Evolutionary conservation across 495 filamentous ascomycete genomes (phyloP), one percentile per base, ranked within the genome.

Genomic region (Penicillium waksmanii): DNA sequence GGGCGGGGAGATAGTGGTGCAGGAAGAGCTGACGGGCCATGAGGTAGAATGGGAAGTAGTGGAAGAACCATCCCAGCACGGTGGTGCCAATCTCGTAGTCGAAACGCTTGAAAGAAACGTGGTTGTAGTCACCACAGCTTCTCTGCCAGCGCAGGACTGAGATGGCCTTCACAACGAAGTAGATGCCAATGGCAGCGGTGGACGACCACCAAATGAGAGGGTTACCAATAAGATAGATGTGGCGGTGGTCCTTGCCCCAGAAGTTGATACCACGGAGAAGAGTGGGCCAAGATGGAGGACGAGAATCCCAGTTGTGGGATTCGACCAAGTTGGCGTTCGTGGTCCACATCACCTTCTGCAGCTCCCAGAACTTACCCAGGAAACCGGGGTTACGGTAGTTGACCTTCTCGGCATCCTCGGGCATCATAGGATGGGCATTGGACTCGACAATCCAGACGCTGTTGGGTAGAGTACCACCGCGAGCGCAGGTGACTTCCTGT

Each of bases 291-390:
- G 92, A 93, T 15, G 87, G 86, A 12, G 95, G 95, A 34, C 95
- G 89, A 48, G 95, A 98, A 73, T 98, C 95, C 95, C 95, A 98
- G 51, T 93, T 91, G 68, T 98, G 95, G 40, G 92, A 96, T 70
- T 98, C 95, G 31, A 96, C 90, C 55, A 98, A 85, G 31, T 95
- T 96, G 34, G 95, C 95, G 68, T 98, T 98, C 13, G 96, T 98
- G 60, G 84, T 90, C 95, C 95, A 98, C 95, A 98, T 98, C 40
- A 98, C 96, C 74, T 92, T 92, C 73, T 98, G 93, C n/a, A 98
- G 80, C 77, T 98, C 95, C 91, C 91, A 97, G 79, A 98, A 98
- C 70, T 98, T 98, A 55, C 93, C 96, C 55, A 98, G 84, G 82
- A 98, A 98, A 13, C 95, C 95, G 18, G 95, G 95, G 64, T 96